phyloP scores from a whole-genome alignment of 805 yeast genomes.

The Clavispora phyllophila region DNA sequence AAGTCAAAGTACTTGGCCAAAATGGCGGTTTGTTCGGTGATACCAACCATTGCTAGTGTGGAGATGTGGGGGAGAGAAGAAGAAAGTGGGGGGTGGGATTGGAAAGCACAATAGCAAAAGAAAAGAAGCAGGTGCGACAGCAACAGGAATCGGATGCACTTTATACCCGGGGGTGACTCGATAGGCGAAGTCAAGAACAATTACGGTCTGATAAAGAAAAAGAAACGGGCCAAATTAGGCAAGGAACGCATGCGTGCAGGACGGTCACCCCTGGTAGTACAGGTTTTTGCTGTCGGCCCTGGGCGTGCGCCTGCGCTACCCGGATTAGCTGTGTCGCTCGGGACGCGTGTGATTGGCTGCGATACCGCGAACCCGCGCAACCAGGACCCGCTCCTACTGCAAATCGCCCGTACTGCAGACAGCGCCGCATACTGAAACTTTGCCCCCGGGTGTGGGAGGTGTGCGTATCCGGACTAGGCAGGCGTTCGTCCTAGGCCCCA shows the following conservation, averaged over 20 bases:
- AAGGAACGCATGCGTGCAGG: neutral
- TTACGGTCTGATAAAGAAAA: conserved; percentile 1
- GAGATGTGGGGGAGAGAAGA: neutral
- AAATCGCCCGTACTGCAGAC: neutral
- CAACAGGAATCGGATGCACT: neutral
- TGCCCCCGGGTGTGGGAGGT: neutral
- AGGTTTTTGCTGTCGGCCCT: neutral
- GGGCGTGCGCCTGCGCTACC: neutral
- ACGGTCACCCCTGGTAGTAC: neutral
- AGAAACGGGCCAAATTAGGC: neutral
- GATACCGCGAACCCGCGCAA: neutral
- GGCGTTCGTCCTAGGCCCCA: neutral
- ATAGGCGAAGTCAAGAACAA: conserved; percentile 1
- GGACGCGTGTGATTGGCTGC: neutral
- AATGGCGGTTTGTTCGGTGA: conserved; percentile 69
- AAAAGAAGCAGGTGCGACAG: neutral
- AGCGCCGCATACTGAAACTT: neutral
- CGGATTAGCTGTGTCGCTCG: neutral
- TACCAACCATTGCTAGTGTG: conserved; percentile 24
- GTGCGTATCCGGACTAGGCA: conserved; percentile 1
- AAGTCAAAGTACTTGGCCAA: conserved; percentile 78
- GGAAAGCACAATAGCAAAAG: neutral
- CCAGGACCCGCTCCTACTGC: neutral
- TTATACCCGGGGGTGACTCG: neutral
- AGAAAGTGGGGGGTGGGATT: neutral